Base-by-base conservation (phyloP, 2,329 filamentous ascomycete genomes). In the Alternaria solani region DNA sequence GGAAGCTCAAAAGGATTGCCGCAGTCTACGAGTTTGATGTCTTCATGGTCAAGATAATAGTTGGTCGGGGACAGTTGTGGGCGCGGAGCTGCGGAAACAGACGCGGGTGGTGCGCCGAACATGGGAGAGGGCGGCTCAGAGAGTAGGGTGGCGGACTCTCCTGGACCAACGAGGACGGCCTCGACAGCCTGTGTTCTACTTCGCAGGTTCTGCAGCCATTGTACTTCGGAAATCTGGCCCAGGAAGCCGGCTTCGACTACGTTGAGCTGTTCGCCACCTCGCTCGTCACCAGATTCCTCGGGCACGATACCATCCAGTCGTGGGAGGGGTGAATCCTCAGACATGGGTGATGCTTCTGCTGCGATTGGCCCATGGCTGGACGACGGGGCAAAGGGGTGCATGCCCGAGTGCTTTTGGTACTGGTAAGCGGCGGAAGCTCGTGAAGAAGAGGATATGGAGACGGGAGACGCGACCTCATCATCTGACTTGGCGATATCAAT, bases 41-140 rank as follows among this genome's bases (percentile, higher is more conserved):
- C 61, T 12, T 73, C 53, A 14, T 73, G 66, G 25, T 75, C 71
- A 18, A 71, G 57, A 52, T 79, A 78, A 23, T 65, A 68, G 36
- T 54, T 61, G 2, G 46, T 60, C 2, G 48, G 41, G 12, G 47
- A 34, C 9, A 51, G 14, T 5, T 39, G 46, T 23, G 23, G 28
- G 2, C 16, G 16, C 16, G 9, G 30, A 18, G 26, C 12, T 2
- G 20, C 26, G 18, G 51, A 3, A 9, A n/a, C 16, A 7, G 55
- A 44, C 7, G 23, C 20, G 16, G 30, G 42, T 14, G 47, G 48
- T 25, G 20, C n/a, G 23, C 32, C 32, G 25, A 53, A 32, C 20
- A 5, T 25, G 3, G 58, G 28, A 39, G 48, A 49, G 7, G 8
- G 1, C 18, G 48, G 48, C 6, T 39, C 36, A 42, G 38, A 41